Conservation (phyloP, 345 rosid species). For the Syzygium oleosum region DNA sequence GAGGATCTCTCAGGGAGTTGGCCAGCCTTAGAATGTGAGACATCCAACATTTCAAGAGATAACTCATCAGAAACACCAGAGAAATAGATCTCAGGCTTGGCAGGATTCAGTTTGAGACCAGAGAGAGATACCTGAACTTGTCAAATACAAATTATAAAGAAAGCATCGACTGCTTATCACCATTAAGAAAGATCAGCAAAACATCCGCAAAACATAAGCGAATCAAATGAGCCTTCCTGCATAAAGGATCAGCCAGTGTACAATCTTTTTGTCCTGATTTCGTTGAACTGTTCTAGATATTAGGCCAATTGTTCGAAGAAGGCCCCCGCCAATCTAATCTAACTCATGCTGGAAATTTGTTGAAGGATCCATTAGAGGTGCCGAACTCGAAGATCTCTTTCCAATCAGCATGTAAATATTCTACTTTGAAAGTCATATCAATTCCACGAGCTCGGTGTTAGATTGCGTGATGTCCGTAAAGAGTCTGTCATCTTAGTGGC, state of each 20-base stretch:
- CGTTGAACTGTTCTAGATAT: not conserved
- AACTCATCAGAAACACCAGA: not conserved
- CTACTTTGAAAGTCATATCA: not conserved
- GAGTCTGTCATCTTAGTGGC: not conserved
- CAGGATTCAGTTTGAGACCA: not conserved
- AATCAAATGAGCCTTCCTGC: not conserved
- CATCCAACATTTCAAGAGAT: not conserved
- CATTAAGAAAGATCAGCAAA: not conserved
- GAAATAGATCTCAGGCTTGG: not conserved
- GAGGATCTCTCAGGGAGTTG: not conserved
- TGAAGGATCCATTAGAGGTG: not conserved
- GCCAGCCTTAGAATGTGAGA: not conserved
- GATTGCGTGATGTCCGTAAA: not conserved
- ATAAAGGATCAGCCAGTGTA: not conserved
- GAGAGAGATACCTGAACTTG: not conserved
- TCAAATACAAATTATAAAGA: not conserved
- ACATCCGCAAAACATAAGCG: not conserved
- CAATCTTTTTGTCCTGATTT: not conserved
- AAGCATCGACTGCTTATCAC: not conserved
- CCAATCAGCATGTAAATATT: not conserved
- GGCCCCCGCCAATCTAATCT: not conserved
- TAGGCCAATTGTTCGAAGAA: not conserved
- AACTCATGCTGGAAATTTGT: not conserved
- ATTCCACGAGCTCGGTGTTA: not conserved
- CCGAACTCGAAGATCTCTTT: not conserved